These are phyloP conservation scores for Pythium folliculosum DNA, from an alignment of 352 stramenopile genomes.

Conservation along the genomic window DNA sequence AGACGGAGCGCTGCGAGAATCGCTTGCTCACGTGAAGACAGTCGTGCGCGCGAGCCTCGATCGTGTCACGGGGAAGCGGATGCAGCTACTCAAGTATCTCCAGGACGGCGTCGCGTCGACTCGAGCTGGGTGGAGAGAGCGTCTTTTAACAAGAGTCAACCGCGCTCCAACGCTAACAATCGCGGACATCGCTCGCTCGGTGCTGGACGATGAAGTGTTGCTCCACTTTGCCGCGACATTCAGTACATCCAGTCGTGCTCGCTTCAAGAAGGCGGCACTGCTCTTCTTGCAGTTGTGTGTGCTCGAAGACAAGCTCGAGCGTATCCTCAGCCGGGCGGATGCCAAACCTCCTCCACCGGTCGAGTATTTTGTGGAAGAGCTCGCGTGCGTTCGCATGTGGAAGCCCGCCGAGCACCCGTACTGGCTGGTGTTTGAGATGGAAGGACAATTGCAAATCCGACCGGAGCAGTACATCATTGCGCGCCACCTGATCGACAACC, in stretches of 20 bases:
- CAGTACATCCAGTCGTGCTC: slow-evolving; percentile 10
- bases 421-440: slow-evolving; percentile 90
- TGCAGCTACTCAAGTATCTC: slow-evolving; percentile 20
- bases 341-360: neutral
- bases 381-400: slow-evolving; percentile 49
- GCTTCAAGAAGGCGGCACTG: slow-evolving; percentile 31
- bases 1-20: slow-evolving; percentile 3
- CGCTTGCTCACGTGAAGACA: slow-evolving; percentile 20
- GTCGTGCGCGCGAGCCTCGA: slow-evolving; percentile 17
- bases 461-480: slow-evolving; percentile 77
- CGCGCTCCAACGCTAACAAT: slow-evolving; percentile 33
- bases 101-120: neutral
- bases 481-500: slow-evolving; percentile 67
- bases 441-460: slow-evolving; percentile 77
- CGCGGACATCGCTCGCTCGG: slow-evolving; percentile 40
- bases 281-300: slow-evolving; percentile 64
- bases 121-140: slow-evolving; percentile 10
- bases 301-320: slow-evolving; percentile 69
- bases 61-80: slow-evolving; percentile 25
- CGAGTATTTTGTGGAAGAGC: slow-evolving; percentile 46
- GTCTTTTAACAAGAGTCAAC: slow-evolving; percentile 30
- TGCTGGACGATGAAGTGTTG: slow-evolving; percentile 39
- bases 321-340: slow-evolving; percentile 25
- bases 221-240: slow-evolving; percentile 35
- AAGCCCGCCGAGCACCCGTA: slow-evolving; percentile 52